These are phyloP conservation scores for Parastagonospora nodorum DNA, from an alignment of 2,329 filamentous ascomycete species.

Conservation along the genomic window DNA sequence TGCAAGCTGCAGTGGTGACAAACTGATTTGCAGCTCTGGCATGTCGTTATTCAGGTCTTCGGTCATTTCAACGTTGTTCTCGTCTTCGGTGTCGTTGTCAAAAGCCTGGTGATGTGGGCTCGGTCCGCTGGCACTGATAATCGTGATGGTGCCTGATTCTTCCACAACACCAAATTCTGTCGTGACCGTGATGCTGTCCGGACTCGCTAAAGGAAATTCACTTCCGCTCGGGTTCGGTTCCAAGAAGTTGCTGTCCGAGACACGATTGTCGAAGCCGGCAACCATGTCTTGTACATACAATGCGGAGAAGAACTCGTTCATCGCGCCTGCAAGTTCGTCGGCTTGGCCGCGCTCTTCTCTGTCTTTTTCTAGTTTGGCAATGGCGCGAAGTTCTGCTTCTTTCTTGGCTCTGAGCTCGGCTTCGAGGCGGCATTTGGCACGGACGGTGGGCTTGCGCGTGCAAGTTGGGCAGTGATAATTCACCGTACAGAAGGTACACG, in stretches of 20 bases:
- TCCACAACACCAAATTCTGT: slow-evolving; percentile 42
- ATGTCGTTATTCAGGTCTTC: slow-evolving; percentile 17
- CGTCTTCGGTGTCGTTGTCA: slow-evolving; percentile 17
- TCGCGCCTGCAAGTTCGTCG: slow-evolving; percentile 41
- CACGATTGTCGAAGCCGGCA: slow-evolving; percentile 1
- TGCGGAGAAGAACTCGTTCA: slow-evolving; percentile 41
- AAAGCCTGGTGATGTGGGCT: slow-evolving; percentile 14
- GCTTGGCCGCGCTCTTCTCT: slow-evolving; percentile 40
- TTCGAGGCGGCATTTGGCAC: slow-evolving; percentile 42
- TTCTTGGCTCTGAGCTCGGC: slow-evolving; percentile 40
- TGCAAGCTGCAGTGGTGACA: slow-evolving; percentile 7
- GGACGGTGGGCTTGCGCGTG: slow-evolving; percentile 38
- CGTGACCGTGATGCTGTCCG: slow-evolving; percentile 42
- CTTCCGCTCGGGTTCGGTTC: background rate
- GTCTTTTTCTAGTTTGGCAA: slow-evolving; percentile 38
- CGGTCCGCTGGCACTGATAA: slow-evolving; percentile 32
- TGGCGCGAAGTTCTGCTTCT: slow-evolving; percentile 35
- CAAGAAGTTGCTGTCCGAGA: background rate
- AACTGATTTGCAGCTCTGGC: slow-evolving; percentile 4
- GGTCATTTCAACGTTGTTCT: slow-evolving; percentile 23
- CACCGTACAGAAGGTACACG: slow-evolving; percentile 46
- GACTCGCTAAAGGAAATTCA: slow-evolving; percentile 28
- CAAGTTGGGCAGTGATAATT: slow-evolving; percentile 49
- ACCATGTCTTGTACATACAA: slow-evolving; percentile 26
- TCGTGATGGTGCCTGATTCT: slow-evolving; percentile 36